Evolutionary conservation across 805 yeast species (phyloP), one percentile per base, ranked within the genome.

Genomic region (Cyberlindnera samutprakarnensis): DNA sequence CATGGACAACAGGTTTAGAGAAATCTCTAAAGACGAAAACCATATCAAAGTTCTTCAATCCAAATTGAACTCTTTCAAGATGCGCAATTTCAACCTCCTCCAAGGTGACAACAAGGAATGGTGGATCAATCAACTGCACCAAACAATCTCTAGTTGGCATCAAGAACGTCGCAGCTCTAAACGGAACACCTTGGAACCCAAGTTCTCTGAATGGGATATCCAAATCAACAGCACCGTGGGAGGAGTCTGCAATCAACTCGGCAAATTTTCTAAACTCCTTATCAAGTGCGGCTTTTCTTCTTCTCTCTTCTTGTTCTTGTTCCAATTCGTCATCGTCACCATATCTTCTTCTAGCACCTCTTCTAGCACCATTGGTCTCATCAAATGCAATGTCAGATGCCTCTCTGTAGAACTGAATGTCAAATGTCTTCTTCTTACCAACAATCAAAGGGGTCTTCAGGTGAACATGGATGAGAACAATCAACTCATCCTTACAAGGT

Each of bases 271-370:
- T 79, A 62, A 88, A 92, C 59, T 92, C 97, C 57, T 82, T 85
- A 61, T 92, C 96, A 49, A 92, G 72, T 23, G 85, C 73, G 16
- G 84, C 82, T 49, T 94, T 83, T 61, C 96, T 74, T 59, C 90
- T 72, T 64, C 96, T 78, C 62, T 92, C 98, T 58, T 92, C 97
- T 61, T 90, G 96, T 63, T 92, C 98, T 60, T 90, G 96, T 60
- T 92, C 97, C 43, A 92, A 67, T 62, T 92, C 98, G 58, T 92
- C 98, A 58, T 92, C 98, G 56, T 92, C 98, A 28, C 98, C 98
- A 54, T 92, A 92, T 51, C 92, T 63, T 54, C 92, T 66, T 41
- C 44, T 41, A 10, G 41, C 41, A 21, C 45, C 47, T 43, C 72
- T 73, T 58, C 96, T 77, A 62, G 85, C 80, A 41, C 95, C 79